Evolutionary conservation across 2,329 filamentous ascomycete genomes (phyloP), one percentile per base, ranked within the genome.

Genomic region (Talaromyces piceae): DNA sequence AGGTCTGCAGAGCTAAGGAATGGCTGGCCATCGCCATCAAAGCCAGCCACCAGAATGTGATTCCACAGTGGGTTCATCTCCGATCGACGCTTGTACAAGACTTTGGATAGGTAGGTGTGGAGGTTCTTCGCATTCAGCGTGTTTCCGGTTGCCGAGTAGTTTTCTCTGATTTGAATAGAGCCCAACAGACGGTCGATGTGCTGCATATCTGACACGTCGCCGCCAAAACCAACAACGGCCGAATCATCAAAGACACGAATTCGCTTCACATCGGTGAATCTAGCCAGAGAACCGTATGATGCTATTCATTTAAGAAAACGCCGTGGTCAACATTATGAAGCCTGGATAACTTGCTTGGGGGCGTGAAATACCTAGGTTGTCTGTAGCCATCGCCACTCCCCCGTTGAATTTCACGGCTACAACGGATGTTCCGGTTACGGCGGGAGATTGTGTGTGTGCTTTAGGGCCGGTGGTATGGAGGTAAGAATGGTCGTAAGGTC

Each of bases 61-160:
- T 97, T 98, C 93, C 93, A 98, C 56, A 98, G 81, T 9, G 93
- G 93, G 75, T 98, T 88, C 79, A 98, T 94, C 67, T 95, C 88
- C 65, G 86, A 89, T 64, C 93, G 89, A 60, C 93, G 88, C 73
- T 86, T 85, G 81, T 98, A 98, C 72, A 98, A 83, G 59, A 97
- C 86, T 77, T 97, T 96, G 64, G 88, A 81, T 53, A 98, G 83
- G 74, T 97, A 98, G 70, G 87, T 94, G 80, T 97, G 91, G 58
- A 98, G 82, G 74, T 96, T 96, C 70, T 88, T 87, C 51, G 93
- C 93, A 69, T 87, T 89, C 63, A 98, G 84, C 60, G 68, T 67
- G 61, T 77, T 63, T 54, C 70, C 70, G 52, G 75, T 67, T 50
- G 71, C 65, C 45, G 79, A 79, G 77, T 98, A 97, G 67, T 89